These are phyloP conservation scores for Begonia loranthoides DNA, from an alignment of 306 rosid species.

Conservation along the genomic window DNA sequence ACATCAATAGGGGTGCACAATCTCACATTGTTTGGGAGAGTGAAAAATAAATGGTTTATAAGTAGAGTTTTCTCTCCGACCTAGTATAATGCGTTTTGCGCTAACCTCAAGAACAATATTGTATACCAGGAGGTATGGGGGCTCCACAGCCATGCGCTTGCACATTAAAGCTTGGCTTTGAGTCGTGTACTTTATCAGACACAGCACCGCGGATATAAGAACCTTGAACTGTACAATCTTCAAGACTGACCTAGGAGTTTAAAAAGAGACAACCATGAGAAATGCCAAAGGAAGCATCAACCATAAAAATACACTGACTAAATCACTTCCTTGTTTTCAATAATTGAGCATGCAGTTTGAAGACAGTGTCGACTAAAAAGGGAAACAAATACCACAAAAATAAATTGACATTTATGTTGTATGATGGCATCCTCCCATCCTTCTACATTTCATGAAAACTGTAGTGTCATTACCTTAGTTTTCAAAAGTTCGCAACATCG, in stretches of 20 bases:
- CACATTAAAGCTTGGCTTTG: conserved; percentile 55
- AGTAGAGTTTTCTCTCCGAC: too few species aligned
- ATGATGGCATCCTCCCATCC: conserved; percentile 69
- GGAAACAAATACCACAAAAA: conserved; percentile 51
- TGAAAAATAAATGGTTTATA: too few species aligned
- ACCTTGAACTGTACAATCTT: conserved; percentile 69
- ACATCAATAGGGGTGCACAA: too few species aligned
- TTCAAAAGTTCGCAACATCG: neutral
- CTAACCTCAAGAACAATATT: too few species aligned
- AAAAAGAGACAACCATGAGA: neutral
- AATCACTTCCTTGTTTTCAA: neutral
- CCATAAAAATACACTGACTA: neutral
- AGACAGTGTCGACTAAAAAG: conserved; percentile 4
- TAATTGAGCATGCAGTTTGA: neutral
- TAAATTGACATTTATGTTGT: conserved; percentile 66
- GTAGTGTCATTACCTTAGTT: too few species aligned
- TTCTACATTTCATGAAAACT: conserved; percentile 46
- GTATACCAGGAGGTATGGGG: too few species aligned
- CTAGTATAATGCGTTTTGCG: too few species aligned
- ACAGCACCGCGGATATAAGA: conserved; percentile 65
- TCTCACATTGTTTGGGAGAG: too few species aligned
- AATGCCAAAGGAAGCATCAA: neutral
- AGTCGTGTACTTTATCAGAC: conserved; percentile 34
- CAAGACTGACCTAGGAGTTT: conserved; percentile 76
- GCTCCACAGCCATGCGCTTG: conserved; percentile 90